Percentiles rank a stretch among this genome's conserved stretches.
Evolutionary conservation across 2,329 filamentous ascomycete genomes (phyloP).

Genomic region (Curvularia sp.): DNA sequence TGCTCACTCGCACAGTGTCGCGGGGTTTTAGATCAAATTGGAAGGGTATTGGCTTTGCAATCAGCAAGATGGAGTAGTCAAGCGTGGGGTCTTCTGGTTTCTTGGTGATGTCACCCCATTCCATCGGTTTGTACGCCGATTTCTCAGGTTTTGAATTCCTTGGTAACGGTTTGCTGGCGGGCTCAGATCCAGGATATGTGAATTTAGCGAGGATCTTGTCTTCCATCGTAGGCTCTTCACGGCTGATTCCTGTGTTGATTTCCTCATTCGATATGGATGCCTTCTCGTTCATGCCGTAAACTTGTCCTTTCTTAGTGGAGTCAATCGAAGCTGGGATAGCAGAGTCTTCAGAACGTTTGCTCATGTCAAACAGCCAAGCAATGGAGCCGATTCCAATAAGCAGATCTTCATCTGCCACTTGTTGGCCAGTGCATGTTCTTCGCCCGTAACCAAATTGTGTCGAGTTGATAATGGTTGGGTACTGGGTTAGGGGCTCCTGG

Average conservation of each 20-base stretch:
- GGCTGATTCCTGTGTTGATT: slow-evolving; percentile 41
- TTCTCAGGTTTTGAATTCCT: slow-evolving; percentile 10
- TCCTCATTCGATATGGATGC: slow-evolving; percentile 49
- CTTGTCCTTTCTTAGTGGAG: slow-evolving; percentile 24
- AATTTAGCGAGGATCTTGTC: slow-evolving; percentile 37
- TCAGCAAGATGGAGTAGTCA: slow-evolving; percentile 55
- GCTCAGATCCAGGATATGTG: slow-evolving; percentile 35
- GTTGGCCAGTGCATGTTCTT: slow-evolving; percentile 55
- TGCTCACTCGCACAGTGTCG: slow-evolving; percentile 38
- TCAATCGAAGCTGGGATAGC: slow-evolving; percentile 11
- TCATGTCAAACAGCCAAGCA: slow-evolving; percentile 57
- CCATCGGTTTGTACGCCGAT: slow-evolving; percentile 31
- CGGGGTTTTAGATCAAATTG: slow-evolving; percentile 52
- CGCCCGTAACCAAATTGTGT: slow-evolving; percentile 64
- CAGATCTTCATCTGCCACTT: slow-evolving; percentile 53
- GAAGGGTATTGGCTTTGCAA: slow-evolving; percentile 57
- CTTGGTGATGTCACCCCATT: slow-evolving; percentile 34
- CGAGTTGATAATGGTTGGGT: slow-evolving; percentile 62
- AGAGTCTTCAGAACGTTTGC: slow-evolving; percentile 25
- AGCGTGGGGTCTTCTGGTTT: slow-evolving; percentile 53
- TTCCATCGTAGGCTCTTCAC: slow-evolving; percentile 30
- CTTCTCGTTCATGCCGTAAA: slow-evolving; percentile 42
- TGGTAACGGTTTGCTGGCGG: slow-evolving; percentile 14
- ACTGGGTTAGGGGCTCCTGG: slow-evolving; percentile 59
- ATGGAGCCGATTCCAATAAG: slow-evolving; percentile 54